Percentiles rank a stretch among this genome's conserved stretches.
These are phyloP conservation scores for Verticillium albo-atrum DNA, from an alignment of 2,329 filamentous ascomycete genomes.

Conservation along the genomic window DNA sequence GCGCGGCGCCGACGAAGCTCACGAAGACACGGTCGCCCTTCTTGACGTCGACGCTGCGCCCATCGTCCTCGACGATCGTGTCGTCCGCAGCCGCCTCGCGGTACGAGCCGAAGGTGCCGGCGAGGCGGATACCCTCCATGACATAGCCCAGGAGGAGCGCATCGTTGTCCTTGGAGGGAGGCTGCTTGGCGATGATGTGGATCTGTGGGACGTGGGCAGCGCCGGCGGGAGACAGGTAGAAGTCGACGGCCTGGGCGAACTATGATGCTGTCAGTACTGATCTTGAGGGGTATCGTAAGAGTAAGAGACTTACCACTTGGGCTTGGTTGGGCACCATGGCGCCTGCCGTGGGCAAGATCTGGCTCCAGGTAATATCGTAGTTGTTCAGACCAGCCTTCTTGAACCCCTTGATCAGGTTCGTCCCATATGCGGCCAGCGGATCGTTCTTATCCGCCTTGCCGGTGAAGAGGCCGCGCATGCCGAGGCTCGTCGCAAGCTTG, in stretches of 20 bases:
- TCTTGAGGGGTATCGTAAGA: neutral
- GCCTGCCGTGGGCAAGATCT: slow-evolving; percentile 63
- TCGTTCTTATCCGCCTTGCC: slow-evolving; percentile 45
- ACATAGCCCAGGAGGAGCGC: slow-evolving; percentile 63
- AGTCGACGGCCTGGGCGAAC: slow-evolving; percentile 71
- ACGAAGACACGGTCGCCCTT: slow-evolving; percentile 59
- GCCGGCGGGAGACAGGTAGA: slow-evolving; percentile 59
- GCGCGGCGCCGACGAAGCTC: slow-evolving; percentile 54
- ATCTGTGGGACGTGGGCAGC: slow-evolving; percentile 55
- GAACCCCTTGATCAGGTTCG: slow-evolving; percentile 59
- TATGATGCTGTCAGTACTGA: slow-evolving; percentile 22
- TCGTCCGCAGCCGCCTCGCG: slow-evolving; percentile 46
- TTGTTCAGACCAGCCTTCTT: slow-evolving; percentile 51
- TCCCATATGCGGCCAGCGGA: slow-evolving; percentile 58
- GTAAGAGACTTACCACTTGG: slow-evolving; percentile 51
- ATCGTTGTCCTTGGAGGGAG: slow-evolving; percentile 54
- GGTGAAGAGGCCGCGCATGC: slow-evolving; percentile 50
- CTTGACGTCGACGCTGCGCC: slow-evolving; percentile 43
- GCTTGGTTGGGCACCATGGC: slow-evolving; percentile 68
- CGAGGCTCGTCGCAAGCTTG: slow-evolving; percentile 46
- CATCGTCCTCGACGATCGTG: slow-evolving; percentile 46
- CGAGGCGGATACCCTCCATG: slow-evolving; percentile 67
- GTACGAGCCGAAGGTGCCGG: slow-evolving; percentile 57
- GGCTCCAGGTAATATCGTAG: slow-evolving; percentile 66
- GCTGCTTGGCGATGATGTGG: slow-evolving; percentile 51